Percentiles rank a stretch among this genome's conserved stretches.
phyloP scores from a whole-genome alignment of 2,329 filamentous ascomycete species.

The Xylariaceae sp. region DNA sequence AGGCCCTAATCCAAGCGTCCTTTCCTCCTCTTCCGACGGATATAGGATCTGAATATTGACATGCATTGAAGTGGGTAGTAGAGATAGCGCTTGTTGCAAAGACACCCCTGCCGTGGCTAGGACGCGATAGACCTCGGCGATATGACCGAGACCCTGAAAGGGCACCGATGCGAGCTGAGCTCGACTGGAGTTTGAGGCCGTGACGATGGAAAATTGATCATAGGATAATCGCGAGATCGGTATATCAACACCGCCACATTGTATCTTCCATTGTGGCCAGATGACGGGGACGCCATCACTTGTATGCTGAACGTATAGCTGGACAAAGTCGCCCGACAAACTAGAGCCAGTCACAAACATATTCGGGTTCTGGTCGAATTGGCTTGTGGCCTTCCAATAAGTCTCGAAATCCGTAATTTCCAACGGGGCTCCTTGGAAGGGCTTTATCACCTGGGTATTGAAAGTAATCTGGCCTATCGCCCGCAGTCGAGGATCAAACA shows the following conservation, averaged over 20 bases:
- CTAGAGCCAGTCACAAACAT: constrained; percentile 94
- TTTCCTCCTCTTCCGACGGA: constrained; percentile 75
- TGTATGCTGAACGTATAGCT: constrained; percentile 89
- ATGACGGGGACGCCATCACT: constrained; percentile 84
- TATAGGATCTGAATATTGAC: constrained; percentile 93
- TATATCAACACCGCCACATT: constrained; percentile 75
- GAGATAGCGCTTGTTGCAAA: constrained; percentile 72
- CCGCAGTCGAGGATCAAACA: constrained; percentile 89
- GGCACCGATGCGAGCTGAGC: constrained; percentile 48
- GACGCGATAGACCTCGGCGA: constrained; percentile 70
- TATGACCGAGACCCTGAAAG: constrained; percentile 52
- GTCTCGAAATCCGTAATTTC: constrained; percentile 99
- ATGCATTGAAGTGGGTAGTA: constrained; percentile 79
- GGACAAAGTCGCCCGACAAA: constrained; percentile 91
- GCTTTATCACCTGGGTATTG: constrained; percentile 94
- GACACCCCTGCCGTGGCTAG: constrained; percentile 78
- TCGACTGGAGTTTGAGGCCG: constrained; percentile 46
- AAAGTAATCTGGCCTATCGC: constrained; percentile 95
- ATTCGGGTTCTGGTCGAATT: constrained; percentile 81
- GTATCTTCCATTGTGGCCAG: constrained; percentile 82
- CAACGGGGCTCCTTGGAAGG: constrained; percentile 86
- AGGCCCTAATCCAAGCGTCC: constrained; percentile 68
- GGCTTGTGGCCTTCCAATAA: constrained; percentile 98
- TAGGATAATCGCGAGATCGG: constrained; percentile 79
- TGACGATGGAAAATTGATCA: constrained; percentile 66